Evolutionary conservation across 2,329 filamentous ascomycete species (phyloP).

Genomic region (Apiospora saccharicola): DNA sequence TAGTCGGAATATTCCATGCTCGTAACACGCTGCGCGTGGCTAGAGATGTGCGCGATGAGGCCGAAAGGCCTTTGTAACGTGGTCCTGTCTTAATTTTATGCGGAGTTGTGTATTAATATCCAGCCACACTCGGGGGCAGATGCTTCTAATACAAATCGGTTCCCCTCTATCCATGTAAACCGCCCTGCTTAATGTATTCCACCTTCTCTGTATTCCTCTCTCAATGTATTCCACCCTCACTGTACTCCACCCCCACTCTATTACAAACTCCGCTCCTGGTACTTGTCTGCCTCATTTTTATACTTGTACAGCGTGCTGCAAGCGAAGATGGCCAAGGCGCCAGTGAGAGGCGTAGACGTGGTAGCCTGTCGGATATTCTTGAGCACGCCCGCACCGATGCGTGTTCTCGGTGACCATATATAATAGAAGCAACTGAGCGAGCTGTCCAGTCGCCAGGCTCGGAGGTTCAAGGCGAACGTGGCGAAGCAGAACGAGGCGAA

Average conservation of each 20-base stretch:
- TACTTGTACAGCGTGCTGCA: not conserved
- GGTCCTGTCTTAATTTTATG: too few relatives aligned
- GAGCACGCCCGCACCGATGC: not conserved
- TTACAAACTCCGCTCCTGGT: not conserved
- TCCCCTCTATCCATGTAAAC: not conserved
- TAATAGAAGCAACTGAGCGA: too few relatives aligned
- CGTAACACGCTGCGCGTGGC: too few relatives aligned
- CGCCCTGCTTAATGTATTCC: too few relatives aligned
- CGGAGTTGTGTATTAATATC: too few relatives aligned
- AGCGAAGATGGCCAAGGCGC: not conserved
- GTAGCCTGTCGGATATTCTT: not conserved
- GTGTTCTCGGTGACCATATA: not conserved
- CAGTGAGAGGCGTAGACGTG: not conserved
- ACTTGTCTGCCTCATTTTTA: not conserved
- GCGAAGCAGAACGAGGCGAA: not conserved
- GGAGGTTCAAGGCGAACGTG: not conserved
- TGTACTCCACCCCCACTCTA: too few relatives aligned
- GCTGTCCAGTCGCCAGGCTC: not conserved
- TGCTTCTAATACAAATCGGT: not conserved
- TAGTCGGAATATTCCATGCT: too few relatives aligned
- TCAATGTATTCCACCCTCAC: not conserved
- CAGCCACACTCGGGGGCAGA: too few relatives aligned
- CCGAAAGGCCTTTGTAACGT: too few relatives aligned
- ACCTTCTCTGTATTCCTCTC: not conserved
- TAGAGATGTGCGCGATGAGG: too few relatives aligned